Evolutionary conservation across 2,329 filamentous ascomycete species (phyloP).

Genomic region (Berkeleyomyces rouxiae): DNA sequence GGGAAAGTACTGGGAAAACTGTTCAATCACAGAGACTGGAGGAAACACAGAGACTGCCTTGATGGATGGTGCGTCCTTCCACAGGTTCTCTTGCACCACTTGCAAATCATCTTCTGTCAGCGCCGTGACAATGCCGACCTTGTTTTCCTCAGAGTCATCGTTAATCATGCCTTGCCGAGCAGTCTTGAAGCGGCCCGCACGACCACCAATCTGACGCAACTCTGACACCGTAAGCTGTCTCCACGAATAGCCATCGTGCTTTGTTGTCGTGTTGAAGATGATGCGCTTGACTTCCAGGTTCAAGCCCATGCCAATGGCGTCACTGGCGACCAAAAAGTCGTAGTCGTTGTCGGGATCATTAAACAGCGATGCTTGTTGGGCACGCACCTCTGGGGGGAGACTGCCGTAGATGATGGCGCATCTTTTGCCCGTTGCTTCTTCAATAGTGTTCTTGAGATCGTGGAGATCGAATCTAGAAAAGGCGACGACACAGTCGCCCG

Average conservation of each 20-base stretch:
- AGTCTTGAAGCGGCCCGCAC: conserved; percentile 72
- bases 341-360: conserved; percentile 94
- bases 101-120: conserved; percentile 54
- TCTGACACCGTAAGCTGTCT: conserved; percentile 53
- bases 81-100: conserved; percentile 46
- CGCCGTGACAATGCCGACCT: conserved; percentile 61
- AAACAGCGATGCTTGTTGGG: conserved; percentile 80
- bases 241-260: conserved; percentile 46
- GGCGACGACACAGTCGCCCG: conserved; percentile 78
- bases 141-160: conserved; percentile 19
- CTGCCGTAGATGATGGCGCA: conserved; percentile 90
- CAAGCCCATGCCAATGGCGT: conserved; percentile 93
- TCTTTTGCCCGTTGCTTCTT: conserved; percentile 55
- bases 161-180: conserved; percentile 36
- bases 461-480: conserved; percentile 78
- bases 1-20: conserved; percentile 70
- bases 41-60: conserved; percentile 57
- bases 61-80: conserved; percentile 46
- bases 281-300: conserved; percentile 86
- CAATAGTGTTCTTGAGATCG: conserved; percentile 59
- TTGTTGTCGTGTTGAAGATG: conserved; percentile 64
- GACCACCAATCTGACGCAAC: conserved; percentile 86
- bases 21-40: conserved; percentile 51
- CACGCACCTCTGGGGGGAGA: conserved; percentile 79
- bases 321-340: conserved; percentile 82